Base-by-base conservation (phyloP, 805 yeast species). In the Wickerhamiella parazyma region DNA sequence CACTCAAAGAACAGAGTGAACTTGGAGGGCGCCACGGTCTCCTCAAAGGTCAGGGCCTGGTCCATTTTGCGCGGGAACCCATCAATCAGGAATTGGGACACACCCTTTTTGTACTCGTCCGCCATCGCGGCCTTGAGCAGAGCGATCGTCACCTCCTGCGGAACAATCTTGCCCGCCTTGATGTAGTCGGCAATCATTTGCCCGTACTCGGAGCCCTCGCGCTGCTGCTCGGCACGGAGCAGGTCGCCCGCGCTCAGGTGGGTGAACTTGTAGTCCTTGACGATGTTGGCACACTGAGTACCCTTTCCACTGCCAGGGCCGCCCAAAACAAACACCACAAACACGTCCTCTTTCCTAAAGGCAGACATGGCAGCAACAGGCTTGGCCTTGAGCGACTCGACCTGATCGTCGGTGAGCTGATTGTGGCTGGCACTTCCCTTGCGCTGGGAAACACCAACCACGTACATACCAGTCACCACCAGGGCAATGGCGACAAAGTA, bases 301-400 rank as follows among this genome's bases (percentile, higher is more conserved):
- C 98, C 97, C 60, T 91, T 91, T 36, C 98, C 97, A 22, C 94
- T 83, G 17, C 97, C 97, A 4, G 97, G 97, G 3, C 97, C 97
- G 36, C 98, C 98, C 25, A 89, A 73, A 16, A 89, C 95, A 61
- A 84, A 89, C 21, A 87, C 71, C 4, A 89, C 94, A 21, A 82
- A 75, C 22, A 82, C 76, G 44, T 83, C 78, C 45, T 83, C 78
- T 2, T 71, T 70, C 8, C 71, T 64, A 58, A 82, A 82, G 0
- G 80, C 76, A 11, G 57, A 48, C 38, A 43, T 33, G 33, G 50
- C 47, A 40, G 47, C 50, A 42, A 44, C 41, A 42, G 48, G 38
- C 17, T 36, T 20, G 26, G 58, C 67, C 54, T 60, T 75, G 34
- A 51, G 39, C 20, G 42, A 28, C 45, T 56, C 54, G 68, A 62